Evolutionary conservation across 768 basidiomycete species (phyloP).

Genomic region (Xerocomus spinulosus): DNA sequence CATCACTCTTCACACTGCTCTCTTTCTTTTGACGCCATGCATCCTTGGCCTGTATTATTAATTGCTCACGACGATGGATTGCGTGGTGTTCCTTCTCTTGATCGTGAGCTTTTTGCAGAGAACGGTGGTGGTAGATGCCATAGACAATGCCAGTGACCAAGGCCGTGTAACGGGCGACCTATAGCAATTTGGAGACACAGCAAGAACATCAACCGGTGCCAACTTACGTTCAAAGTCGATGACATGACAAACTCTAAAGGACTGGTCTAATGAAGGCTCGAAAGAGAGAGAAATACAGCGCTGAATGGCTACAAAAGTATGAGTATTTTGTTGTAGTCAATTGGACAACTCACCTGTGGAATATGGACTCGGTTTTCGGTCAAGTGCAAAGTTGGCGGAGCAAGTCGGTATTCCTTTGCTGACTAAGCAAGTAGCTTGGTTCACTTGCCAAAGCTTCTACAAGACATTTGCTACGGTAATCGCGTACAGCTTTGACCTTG

Average conservation of each 20-base stretch:
- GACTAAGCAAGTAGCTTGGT: conserved; percentile 29
- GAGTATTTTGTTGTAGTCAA: background rate
- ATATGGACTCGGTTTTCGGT: conserved; percentile 10
- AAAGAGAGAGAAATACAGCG: conserved; percentile 14
- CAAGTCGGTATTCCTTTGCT: conserved; percentile 27
- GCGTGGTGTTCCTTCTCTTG: conserved; percentile 70
- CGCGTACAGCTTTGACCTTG: no score
- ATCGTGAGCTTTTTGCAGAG: conserved; percentile 80
- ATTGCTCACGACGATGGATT: conserved; percentile 64
- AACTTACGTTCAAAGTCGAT: conserved; percentile 69
- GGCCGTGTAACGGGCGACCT: conserved; percentile 95
- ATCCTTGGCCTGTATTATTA: conserved; percentile 84
- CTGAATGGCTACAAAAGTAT: conserved; percentile 10
- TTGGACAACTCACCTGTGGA: conserved; percentile 7
- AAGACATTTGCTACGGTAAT: no score
- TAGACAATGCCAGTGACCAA: conserved; percentile 83
- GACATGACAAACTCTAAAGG: conserved; percentile 47
- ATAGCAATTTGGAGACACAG: conserved; percentile 6
- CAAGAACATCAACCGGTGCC: conserved; percentile 1
- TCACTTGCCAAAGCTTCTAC: no score
- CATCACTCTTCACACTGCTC: conserved; percentile 40
- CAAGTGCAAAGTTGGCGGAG: conserved; percentile 22
- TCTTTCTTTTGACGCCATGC: conserved; percentile 83
- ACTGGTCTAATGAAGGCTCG: conserved; percentile 8
- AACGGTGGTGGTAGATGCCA: conserved; percentile 88